A percentile compares a stretch with the other conserved stretches of the same genome.
phyloP scores from a whole-genome alignment of 2,329 filamentous ascomycete genomes.

The Phyllosticta citriasiana region DNA sequence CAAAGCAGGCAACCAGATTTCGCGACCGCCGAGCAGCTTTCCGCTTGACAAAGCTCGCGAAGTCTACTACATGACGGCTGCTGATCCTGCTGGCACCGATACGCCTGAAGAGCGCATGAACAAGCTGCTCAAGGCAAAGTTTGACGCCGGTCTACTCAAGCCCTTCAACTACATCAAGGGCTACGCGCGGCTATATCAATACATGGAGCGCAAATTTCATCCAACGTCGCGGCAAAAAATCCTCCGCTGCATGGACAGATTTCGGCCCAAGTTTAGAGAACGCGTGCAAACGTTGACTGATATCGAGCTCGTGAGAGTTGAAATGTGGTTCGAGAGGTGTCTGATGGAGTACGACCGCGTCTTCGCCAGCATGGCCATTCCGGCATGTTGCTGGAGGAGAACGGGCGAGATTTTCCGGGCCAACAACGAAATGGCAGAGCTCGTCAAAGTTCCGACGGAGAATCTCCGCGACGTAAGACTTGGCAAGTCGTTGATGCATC shows the following conservation, averaged over 20 bases:
- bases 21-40: slow-evolving; percentile 50
- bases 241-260: slow-evolving; percentile 79
- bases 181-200: slow-evolving; percentile 78
- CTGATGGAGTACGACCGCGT: slow-evolving; percentile 97
- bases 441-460: slow-evolving; percentile 88
- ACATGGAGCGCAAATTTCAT: slow-evolving; percentile 83
- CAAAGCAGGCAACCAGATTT: slow-evolving; percentile 45
- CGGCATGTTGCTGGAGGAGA: slow-evolving; percentile 91
- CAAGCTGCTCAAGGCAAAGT: slow-evolving; percentile 86
- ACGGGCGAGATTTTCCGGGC: slow-evolving; percentile 96
- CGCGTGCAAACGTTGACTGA: slow-evolving; percentile 88
- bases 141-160: slow-evolving; percentile 86
- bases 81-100: slow-evolving; percentile 79
- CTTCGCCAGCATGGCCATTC: slow-evolving; percentile 97
- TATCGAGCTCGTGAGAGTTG: slow-evolving; percentile 85
- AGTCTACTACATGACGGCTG: slow-evolving; percentile 89
- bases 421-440: slow-evolving; percentile 97
- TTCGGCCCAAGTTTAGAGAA: slow-evolving; percentile 90
- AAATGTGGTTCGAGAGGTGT: slow-evolving; percentile 98
- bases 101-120: slow-evolving; percentile 92
- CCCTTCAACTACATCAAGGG: slow-evolving; percentile 99
- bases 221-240: slow-evolving; percentile 82
- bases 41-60: slow-evolving; percentile 67
- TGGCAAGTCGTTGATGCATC: not conserved
- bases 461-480: slow-evolving; percentile 70